Conservation (phyloP, 2,329 filamentous ascomycete genomes). For the Thelonectria blattea region DNA sequence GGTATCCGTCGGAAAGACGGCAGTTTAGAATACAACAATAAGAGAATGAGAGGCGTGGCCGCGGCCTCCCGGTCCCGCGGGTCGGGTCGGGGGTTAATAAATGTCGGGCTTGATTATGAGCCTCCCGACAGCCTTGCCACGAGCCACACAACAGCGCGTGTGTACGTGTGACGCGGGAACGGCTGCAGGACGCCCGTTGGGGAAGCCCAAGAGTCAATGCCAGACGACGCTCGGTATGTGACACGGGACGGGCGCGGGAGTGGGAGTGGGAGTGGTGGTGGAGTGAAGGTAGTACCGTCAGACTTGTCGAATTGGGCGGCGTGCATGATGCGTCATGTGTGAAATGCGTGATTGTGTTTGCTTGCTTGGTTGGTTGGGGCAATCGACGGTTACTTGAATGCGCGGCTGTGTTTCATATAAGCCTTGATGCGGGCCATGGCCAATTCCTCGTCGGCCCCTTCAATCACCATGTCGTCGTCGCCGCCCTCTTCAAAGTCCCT, state of each 20-base stretch:
- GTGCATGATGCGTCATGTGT: neutral
- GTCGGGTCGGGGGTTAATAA: neutral
- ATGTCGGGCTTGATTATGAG: neutral
- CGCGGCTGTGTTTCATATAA: conserved; percentile 45
- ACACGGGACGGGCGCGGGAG: too few relatives aligned
- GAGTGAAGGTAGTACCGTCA: too few relatives aligned
- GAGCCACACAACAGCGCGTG: neutral
- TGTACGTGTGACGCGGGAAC: neutral
- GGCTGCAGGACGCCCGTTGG: conserved; percentile 8
- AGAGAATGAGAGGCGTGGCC: neutral
- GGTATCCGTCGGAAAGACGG: neutral
- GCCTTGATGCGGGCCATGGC: conserved; percentile 48
- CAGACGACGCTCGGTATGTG: neutral
- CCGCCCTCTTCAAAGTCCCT: conserved; percentile 46
- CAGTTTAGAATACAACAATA: neutral
- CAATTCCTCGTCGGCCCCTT: conserved; percentile 45
- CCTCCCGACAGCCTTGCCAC: conserved; percentile 12
- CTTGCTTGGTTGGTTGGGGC: neutral
- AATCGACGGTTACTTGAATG: conserved; percentile 33
- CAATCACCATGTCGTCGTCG: conserved; percentile 47
- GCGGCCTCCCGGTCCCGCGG: conserved; percentile 1
- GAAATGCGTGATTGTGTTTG: neutral
- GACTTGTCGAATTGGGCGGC: conserved; percentile 7
- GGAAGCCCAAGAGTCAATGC: conserved; percentile 5
- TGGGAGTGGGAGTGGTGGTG: too few relatives aligned